A percentile compares a stretch with the other conserved stretches of the same genome.
These are phyloP conservation scores for Colletotrichum tropicale DNA, from an alignment of 2,329 filamentous ascomycete species.

Conservation along the genomic window DNA sequence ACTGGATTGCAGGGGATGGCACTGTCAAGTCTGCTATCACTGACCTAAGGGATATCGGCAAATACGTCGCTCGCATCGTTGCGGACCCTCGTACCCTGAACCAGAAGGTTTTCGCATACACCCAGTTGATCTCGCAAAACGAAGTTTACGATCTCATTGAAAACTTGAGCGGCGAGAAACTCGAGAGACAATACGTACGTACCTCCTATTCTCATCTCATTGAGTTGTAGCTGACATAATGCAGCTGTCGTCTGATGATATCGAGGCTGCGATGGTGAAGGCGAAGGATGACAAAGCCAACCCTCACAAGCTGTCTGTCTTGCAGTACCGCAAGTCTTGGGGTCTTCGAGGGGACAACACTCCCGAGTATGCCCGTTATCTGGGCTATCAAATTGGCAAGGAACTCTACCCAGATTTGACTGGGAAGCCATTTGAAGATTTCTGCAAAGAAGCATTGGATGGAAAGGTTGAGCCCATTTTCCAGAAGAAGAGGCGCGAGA, in stretches of 20 bases:
- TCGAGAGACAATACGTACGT: constrained; percentile 27
- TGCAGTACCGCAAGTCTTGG: constrained; percentile 50
- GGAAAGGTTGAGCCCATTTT: neutral
- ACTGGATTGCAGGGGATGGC: constrained; percentile 49
- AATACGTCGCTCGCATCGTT: constrained; percentile 55
- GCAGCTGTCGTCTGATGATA: neutral
- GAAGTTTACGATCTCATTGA: constrained; percentile 52
- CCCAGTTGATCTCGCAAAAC: constrained; percentile 48
- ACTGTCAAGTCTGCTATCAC: constrained; percentile 46
- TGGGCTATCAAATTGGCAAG: constrained; percentile 56
- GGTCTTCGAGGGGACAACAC: constrained; percentile 57
- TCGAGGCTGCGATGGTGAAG: neutral
- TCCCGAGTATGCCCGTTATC: constrained; percentile 55
- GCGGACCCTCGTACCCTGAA: constrained; percentile 58
- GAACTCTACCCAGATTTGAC: constrained; percentile 58
- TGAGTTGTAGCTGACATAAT: neutral
- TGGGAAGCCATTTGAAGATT: neutral
- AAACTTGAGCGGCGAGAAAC: constrained; percentile 50
- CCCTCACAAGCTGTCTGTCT: neutral
- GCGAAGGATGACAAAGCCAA: neutral
- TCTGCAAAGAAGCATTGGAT: neutral
- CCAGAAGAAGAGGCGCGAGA: neutral
- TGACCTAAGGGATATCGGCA: constrained; percentile 57
- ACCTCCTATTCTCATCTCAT: neutral
- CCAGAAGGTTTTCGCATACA: constrained; percentile 52